Percentiles rank a stretch among this genome's conserved stretches.
phyloP scores from a whole-genome alignment of 108 stramenopile genomes.

The Skeletonema tropicum region DNA sequence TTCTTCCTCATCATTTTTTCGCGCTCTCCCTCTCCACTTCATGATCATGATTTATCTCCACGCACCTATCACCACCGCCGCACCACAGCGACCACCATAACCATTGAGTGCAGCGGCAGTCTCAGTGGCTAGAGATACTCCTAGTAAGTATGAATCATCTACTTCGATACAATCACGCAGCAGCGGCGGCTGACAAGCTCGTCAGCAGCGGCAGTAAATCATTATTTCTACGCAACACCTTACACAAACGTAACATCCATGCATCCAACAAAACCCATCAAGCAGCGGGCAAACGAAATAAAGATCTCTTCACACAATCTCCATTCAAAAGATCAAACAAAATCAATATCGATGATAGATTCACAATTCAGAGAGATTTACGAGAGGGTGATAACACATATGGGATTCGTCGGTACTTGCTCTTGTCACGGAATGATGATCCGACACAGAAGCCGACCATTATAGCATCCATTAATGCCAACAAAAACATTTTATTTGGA shows the following conservation, averaged over 20 bases:
- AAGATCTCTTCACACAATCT: constrained; percentile 43
- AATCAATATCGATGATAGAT: constrained; percentile 27
- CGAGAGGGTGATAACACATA: constrained; percentile 36
- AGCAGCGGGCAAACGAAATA: not conserved
- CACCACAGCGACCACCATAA: no score
- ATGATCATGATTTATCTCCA: no score
- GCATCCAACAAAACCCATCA: constrained; percentile 3
- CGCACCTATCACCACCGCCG: no score
- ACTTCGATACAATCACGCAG: not conserved
- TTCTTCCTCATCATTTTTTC: no score
- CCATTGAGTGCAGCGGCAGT: no score
- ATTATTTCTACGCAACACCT: not conserved
- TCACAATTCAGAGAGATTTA: constrained; percentile 29
- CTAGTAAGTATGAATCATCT: not conserved
- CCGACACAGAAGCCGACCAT: not conserved
- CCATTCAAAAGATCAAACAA: constrained; percentile 36
- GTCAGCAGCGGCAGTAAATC: not conserved
- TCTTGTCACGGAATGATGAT: constrained; percentile 27
- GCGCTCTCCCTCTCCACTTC: no score
- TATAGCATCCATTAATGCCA: constrained; percentile 61
- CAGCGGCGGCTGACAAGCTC: not conserved
- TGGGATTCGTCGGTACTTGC: constrained; percentile 30
- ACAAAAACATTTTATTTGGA: constrained; percentile 76
- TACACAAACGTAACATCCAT: constrained; percentile 4
- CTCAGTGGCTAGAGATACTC: no score